Conservation (phyloP, 163 green algal genomes). For the Chloromonas sp. region DNA sequence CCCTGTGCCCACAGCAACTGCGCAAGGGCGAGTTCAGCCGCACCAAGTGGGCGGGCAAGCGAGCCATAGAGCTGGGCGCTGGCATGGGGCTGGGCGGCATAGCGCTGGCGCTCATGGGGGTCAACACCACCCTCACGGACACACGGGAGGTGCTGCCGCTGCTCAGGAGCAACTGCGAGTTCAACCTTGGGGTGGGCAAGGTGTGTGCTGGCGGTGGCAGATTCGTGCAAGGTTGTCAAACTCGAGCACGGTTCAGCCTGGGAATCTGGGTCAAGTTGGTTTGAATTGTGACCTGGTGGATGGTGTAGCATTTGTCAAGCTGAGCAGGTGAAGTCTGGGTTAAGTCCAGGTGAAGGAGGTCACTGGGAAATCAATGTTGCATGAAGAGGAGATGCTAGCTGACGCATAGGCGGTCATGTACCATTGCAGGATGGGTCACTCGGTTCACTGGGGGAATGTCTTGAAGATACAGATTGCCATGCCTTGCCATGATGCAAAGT, state of each 20-base stretch:
- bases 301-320: neutral
- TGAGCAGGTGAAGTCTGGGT: neutral
- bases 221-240: neutral
- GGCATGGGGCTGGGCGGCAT: conserved; percentile 63
- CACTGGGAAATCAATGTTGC: neutral
- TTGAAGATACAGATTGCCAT: no score
- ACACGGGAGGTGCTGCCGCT: neutral
- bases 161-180: neutral
- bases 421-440: no score
- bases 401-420: no score
- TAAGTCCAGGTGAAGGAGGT: neutral
- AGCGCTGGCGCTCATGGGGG: conserved; percentile 56
- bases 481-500: no score
- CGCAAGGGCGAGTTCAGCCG: conserved; percentile 66
- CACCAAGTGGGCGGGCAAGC: conserved; percentile 52
- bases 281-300: neutral
- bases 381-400: neutral
- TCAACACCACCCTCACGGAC: conserved; percentile 64
- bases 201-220: neutral
- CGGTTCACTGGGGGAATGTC: no score
- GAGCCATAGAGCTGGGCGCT: conserved; percentile 61
- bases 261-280: neutral
- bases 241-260: neutral
- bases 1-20: neutral
- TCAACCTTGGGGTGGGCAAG: neutral